Base-by-base conservation (phyloP, 2,329 filamentous ascomycete species). In the Ophiostoma ulmi region DNA sequence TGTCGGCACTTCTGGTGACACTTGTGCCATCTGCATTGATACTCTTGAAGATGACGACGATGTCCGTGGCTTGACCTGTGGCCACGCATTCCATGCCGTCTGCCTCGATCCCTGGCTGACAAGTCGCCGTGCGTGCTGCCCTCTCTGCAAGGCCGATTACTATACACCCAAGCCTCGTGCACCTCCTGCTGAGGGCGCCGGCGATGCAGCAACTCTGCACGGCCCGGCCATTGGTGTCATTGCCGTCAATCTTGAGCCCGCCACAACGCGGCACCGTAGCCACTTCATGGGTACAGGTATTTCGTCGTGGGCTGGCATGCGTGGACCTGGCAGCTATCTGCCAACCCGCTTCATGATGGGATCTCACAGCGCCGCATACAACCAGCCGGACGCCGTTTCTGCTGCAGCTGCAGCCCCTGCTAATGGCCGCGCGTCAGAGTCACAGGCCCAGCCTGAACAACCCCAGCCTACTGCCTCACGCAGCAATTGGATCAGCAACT, bases 41-140 rank as follows among this genome's bases (percentile, higher is more conserved):
- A 90, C 87, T 0, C 86, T 99, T 22, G 95, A 99, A 79, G 93
- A 98, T 73, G 92, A 97, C 73, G 95, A 98, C 76, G 94, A 99
- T 78, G 90, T 99, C 68, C 92, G 95, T 75, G 95, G 95, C 2
- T 82, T 99, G 73, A 93, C 92, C 4, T 99, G 95, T 77, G 95
- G 95, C n/a, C 95, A 99, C 80, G 94, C 94, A 70, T 99, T 98
- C 86, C 95, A 99, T 79, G 94, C 93, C 68, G 92, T 91, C 55
- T 99, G 95, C 78, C 88, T 99, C 67, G 95, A 99, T 76, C 95
- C 95, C 13, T 99, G 95, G 95, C 83, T 99, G 74, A 99, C 95
- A 11, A 94, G 91, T 77, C 88, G 95, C 73, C 90, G 94, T 74
- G 95, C 95, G 36, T 98, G 94, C 83, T 99, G 95, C 79, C 95